phyloP scores from a whole-genome alignment of 2,329 filamentous ascomycete species.

The Penicillium sp. region DNA sequence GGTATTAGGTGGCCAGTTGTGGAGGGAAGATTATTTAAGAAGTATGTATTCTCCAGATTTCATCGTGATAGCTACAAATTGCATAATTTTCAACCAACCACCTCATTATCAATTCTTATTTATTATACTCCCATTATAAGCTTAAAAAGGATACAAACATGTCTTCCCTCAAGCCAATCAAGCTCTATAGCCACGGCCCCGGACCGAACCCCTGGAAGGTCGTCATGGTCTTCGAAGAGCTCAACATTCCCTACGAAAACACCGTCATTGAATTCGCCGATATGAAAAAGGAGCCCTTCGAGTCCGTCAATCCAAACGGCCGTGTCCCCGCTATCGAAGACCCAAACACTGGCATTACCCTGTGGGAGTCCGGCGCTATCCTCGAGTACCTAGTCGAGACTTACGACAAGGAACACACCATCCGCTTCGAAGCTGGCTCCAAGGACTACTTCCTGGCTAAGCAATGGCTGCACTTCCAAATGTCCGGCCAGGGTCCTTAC shows the following conservation, averaged over 20 bases:
- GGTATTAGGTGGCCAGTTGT: background rate
- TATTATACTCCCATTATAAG: background rate
- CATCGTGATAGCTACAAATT: background rate
- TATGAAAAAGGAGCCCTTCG: conserved; percentile 40
- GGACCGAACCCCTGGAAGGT: conserved; percentile 45
- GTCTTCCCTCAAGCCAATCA: conserved; percentile 33
- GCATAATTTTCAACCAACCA: background rate
- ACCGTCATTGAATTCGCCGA: conserved; percentile 32
- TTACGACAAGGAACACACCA: conserved; percentile 50
- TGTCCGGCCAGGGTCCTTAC: conserved; percentile 57
- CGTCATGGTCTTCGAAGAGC: conserved; percentile 41
- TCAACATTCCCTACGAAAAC: conserved; percentile 38
- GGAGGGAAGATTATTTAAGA: background rate
- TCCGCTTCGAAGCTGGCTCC: conserved; percentile 44
- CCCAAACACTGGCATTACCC: conserved; percentile 45
- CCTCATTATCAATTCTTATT: background rate
- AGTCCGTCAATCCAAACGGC: conserved; percentile 43
- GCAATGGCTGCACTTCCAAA: conserved; percentile 57
- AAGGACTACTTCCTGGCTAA: conserved; percentile 47
- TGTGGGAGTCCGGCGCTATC: conserved; percentile 56
- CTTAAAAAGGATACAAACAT: conserved; percentile 14
- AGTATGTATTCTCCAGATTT: background rate
- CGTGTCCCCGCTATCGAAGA: conserved; percentile 45
- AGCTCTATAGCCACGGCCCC: conserved; percentile 29
- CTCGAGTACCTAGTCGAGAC: conserved; percentile 52